Percentiles rank a stretch among this genome's conserved stretches.
phyloP scores from a whole-genome alignment of 768 basidiomycete genomes.

The Floccularia luteovirens region DNA sequence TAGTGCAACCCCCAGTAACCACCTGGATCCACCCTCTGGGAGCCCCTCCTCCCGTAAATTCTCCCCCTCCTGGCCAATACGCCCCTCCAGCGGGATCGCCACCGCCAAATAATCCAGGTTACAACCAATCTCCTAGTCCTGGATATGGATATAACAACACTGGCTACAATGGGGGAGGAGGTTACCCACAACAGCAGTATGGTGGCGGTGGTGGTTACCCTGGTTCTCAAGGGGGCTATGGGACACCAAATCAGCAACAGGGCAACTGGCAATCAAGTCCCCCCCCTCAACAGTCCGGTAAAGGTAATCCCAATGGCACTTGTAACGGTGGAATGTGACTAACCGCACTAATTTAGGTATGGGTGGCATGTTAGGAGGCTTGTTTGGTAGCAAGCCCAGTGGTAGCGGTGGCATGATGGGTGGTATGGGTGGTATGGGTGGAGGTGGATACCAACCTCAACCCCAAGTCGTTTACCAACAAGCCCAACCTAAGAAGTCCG shows the following conservation, averaged over 20 bases:
- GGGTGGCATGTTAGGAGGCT: conserved; percentile 1
- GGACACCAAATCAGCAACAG: conserved; percentile 13
- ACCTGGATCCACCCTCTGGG: conserved; percentile 70
- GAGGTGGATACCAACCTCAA: conserved; percentile 16
- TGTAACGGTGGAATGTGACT: neutral
- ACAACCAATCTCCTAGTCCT: conserved; percentile 7
- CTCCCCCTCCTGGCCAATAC: conserved; percentile 29
- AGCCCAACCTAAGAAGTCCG: conserved; percentile 33
- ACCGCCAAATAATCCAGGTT: conserved; percentile 26
- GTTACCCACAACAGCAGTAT: conserved; percentile 10
- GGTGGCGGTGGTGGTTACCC: conserved; percentile 2
- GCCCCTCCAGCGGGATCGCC: conserved; percentile 38
- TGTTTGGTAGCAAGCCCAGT: conserved; percentile 1
- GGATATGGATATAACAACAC: conserved; percentile 15
- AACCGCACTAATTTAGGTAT: neutral
- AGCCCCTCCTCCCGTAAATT: conserved; percentile 23
- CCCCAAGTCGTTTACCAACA: conserved; percentile 26
- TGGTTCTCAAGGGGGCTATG: conserved; percentile 9
- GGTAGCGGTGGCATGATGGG: conserved; percentile 1
- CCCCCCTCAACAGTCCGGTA: neutral
- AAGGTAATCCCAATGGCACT: neutral
- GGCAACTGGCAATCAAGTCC: neutral
- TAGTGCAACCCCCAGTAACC: conserved; percentile 51
- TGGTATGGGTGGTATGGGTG: conserved; percentile 26
- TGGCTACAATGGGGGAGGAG: conserved; percentile 13